A percentile compares a stretch with the other conserved stretches of the same genome.
phyloP scores from a whole-genome alignment of 495 filamentous ascomycete genomes.

The Apiosordaria backusii region DNA sequence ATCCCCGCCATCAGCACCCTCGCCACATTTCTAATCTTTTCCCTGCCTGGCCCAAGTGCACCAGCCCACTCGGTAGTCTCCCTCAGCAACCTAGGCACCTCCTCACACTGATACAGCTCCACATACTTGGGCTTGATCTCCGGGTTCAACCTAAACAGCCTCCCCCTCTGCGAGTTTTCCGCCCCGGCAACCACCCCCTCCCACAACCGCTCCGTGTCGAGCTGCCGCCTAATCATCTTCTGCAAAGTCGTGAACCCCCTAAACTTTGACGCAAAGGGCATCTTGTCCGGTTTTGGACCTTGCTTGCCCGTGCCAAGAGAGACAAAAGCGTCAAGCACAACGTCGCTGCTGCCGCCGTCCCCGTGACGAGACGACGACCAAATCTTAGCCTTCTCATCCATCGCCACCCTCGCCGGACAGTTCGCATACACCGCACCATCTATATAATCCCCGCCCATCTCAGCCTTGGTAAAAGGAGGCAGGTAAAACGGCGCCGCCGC shows the following conservation, averaged over 20 bases:
- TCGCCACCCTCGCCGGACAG: conserved; percentile 6
- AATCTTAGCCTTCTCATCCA: conserved; percentile 9
- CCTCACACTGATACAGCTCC: conserved; percentile 3
- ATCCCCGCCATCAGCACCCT: background rate
- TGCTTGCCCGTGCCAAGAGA: background rate
- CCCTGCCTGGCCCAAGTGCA: background rate
- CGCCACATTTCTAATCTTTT: background rate
- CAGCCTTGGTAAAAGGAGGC: background rate
- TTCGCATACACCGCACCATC: conserved; percentile 12
- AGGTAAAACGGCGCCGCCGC: conserved; percentile 13
- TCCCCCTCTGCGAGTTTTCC: background rate
- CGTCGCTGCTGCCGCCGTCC: background rate
- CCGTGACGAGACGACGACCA: background rate
- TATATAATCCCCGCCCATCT: background rate
- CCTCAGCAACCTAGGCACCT: background rate
- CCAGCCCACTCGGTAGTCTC: background rate
- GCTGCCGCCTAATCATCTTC: background rate
- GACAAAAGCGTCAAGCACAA: background rate
- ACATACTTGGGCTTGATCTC: background rate
- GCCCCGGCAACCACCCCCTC: background rate
- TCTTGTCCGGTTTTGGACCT: background rate
- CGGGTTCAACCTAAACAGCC: background rate
- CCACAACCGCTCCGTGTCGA: background rate
- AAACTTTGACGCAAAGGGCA: background rate
- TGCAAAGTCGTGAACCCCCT: background rate